Conservation (phyloP, 495 filamentous ascomycete species). For the Mytilinidion resinicola region DNA sequence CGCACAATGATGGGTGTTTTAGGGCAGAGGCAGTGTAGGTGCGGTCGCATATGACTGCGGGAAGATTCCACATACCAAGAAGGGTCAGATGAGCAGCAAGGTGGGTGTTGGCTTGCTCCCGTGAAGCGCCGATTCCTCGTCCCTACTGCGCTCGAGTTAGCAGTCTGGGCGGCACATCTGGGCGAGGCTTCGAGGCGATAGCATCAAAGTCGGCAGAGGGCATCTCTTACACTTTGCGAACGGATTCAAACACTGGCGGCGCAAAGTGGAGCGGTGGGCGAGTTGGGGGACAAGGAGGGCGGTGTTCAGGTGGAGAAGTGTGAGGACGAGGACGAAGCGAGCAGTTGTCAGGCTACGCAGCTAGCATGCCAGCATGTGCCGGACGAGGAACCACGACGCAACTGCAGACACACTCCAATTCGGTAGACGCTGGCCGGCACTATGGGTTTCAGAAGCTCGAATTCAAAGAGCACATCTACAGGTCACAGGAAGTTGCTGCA, state of each 20-base stretch:
- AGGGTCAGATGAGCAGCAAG: conserved; percentile 11
- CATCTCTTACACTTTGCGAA: not conserved
- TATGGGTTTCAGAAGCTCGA: not conserved
- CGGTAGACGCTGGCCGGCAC: not conserved
- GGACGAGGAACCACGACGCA: conserved; percentile 7
- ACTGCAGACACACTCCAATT: not conserved
- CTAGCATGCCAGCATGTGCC: conserved; percentile 12
- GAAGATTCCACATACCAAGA: conserved; percentile 19
- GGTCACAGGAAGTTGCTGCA: not conserved
- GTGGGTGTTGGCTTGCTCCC: conserved; percentile 20
- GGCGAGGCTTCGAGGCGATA: not conserved
- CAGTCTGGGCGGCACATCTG: conserved; percentile 2
- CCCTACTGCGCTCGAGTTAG: conserved; percentile 13
- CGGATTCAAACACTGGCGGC: not conserved
- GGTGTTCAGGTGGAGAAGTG: conserved; percentile 10
- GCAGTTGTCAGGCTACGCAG: conserved; percentile 8
- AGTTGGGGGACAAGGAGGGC: not conserved
- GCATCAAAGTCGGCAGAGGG: not conserved
- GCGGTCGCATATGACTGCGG: conserved; percentile 19
- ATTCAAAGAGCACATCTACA: not conserved
- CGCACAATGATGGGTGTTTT: not conserved
- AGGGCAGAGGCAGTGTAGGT: not conserved
- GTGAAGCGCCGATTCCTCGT: conserved; percentile 18
- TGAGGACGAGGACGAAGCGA: conserved; percentile 9
- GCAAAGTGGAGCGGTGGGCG: not conserved